Percentiles rank a stretch among this genome's conserved stretches.
phyloP scores from a whole-genome alignment of 352 stramenopile species.

The Phytophthora pseudosyringae region DNA sequence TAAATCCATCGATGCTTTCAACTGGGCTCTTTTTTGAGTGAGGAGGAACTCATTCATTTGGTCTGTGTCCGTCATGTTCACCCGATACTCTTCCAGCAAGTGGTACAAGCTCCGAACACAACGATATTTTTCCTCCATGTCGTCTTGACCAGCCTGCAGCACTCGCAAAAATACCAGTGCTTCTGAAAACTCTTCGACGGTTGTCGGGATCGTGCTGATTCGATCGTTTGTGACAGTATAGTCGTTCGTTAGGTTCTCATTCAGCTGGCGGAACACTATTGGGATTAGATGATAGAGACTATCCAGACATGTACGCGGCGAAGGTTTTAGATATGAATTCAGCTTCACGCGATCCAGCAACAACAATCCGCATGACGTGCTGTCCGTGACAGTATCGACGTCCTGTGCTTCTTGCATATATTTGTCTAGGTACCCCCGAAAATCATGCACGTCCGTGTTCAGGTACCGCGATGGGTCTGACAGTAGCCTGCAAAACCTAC shows the following conservation, averaged over 20 bases:
- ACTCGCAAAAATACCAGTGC: slow-evolving; percentile 63
- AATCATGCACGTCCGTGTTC: slow-evolving; percentile 56
- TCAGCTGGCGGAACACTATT: slow-evolving; percentile 64
- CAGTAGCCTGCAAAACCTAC: slow-evolving; percentile 53
- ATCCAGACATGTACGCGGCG: slow-evolving; percentile 65
- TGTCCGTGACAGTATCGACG: slow-evolving; percentile 62
- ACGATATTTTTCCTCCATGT: slow-evolving; percentile 62
- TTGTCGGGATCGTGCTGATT: slow-evolving; percentile 73
- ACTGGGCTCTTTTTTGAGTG: slow-evolving; percentile 73
- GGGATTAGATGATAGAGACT: slow-evolving; percentile 64
- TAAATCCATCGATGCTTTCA: slow-evolving; percentile 78
- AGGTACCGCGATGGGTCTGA: slow-evolving; percentile 38
- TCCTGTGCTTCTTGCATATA: slow-evolving; percentile 64
- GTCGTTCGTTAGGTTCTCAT: slow-evolving; percentile 61
- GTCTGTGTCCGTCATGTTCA: slow-evolving; percentile 72
- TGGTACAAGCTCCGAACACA: slow-evolving; percentile 63
- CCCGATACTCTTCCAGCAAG: slow-evolving; percentile 71
- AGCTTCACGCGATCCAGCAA: slow-evolving; percentile 65
- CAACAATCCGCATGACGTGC: slow-evolving; percentile 52
- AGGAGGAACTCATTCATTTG: slow-evolving; percentile 80
- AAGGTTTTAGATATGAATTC: slow-evolving; percentile 70
- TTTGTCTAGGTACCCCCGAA: slow-evolving; percentile 65
- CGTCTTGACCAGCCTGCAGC: slow-evolving; percentile 52
- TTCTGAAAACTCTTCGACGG: slow-evolving; percentile 75
- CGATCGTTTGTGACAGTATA: slow-evolving; percentile 64